Evolutionary conservation across 148 eudicot species (phyloP).

Genomic region (Dysphania ambrosioides): DNA sequence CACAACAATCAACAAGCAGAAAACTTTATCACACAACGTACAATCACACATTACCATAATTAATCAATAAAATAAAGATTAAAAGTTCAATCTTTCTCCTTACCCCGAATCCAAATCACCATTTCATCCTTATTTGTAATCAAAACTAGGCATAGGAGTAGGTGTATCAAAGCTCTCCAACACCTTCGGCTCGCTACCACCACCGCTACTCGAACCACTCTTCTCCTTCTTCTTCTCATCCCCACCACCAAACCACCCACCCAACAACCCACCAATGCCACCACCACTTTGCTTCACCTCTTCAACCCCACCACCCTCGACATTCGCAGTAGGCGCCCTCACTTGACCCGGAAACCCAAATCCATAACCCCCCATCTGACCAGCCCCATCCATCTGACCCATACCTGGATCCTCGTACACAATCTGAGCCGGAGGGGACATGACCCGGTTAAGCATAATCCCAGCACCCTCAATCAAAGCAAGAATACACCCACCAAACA

Average conservation of each 20-base stretch:
- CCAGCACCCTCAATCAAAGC: constrained; percentile 70
- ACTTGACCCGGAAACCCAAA: constrained; percentile 9
- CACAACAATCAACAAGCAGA: too few relatives aligned
- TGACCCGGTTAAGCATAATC: constrained; percentile 47
- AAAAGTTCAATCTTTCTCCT: background rate
- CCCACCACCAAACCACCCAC: constrained; percentile 56
- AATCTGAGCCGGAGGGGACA: constrained; percentile 37
- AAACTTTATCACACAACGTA: too few relatives aligned
- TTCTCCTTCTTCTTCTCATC: constrained; percentile 30
- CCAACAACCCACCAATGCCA: constrained; percentile 49
- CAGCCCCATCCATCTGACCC: constrained; percentile 26
- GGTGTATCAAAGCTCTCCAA: constrained; percentile 85
- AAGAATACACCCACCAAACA: constrained; percentile 47
- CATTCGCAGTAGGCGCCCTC: background rate
- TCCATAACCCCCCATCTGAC: constrained; percentile 19
- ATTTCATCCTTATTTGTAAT: constrained; percentile 51
- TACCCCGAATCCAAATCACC: background rate
- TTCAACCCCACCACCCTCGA: background rate
- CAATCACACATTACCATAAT: too few relatives aligned
- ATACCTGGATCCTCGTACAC: constrained; percentile 41
- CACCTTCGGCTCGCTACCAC: constrained; percentile 48
- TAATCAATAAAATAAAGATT: background rate
- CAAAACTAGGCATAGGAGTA: constrained; percentile 63
- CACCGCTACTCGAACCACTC: constrained; percentile 27
- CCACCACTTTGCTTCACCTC: constrained; percentile 9